Base-by-base conservation (phyloP, 1,284 basidiomycete genomes). In the Kalmanozyma brasiliensis region DNA sequence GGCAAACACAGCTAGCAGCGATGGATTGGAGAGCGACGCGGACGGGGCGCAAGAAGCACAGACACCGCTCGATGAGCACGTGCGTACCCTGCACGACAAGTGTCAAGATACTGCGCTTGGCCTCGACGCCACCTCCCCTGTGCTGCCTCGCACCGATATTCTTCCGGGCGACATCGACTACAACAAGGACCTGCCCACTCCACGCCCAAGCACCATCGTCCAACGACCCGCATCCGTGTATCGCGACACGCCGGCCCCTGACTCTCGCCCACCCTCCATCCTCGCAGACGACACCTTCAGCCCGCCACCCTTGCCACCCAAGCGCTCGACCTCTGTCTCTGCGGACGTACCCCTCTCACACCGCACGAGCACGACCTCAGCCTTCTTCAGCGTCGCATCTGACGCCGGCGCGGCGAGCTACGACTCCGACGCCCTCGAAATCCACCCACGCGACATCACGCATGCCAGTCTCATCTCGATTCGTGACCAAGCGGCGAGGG, bases 261-360 rank as follows among this genome's bases (percentile, higher is more conserved):
- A 56, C 6, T 23, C 62, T 8, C 52, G 62, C 1, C 37, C 49
- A 7, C 20, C 34, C 3, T 67, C 61, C 2, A 10, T 73, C 11
- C 49, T 76, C 2, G 65, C 65, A 14, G 64, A 9, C 34, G 64
- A 72, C 16, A 77, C 76, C 1, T 77, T 76, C 44, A 63, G 73
- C 4, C 75, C 75, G 0, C 75, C 75, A 0, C 75, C 75, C 4
- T 38, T 72, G n/a, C 75, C 75, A 0, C 41, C 57, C 8, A 77
- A 77, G 33, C 43, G 13, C 19, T 16, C 38, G 40, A 19, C 20
- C 13, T 6, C 30, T n/a, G 4, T 10, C 22, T 20, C 17, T 6
- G 41, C 38, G 4, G 52, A 59, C 14, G 36, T n/a, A 8, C 10
- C 55, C 2, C 38, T 57, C 2, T 65, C 62, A n/a, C 35, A 36